Base-by-base conservation (phyloP, 352 stramenopile genomes). In the Pythium phragmitis region DNA sequence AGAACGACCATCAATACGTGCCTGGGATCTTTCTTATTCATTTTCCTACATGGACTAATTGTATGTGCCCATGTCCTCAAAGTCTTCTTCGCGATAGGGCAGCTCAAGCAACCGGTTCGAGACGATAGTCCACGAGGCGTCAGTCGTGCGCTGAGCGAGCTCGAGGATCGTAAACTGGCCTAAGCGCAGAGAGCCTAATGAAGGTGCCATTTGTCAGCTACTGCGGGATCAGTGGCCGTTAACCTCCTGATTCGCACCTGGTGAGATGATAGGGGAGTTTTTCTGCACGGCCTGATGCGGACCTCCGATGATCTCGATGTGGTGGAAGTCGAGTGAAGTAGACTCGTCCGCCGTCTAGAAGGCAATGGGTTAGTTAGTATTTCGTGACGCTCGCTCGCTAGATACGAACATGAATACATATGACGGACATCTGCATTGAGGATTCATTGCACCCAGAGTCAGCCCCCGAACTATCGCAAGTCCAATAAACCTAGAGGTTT, bases 111-210 rank as follows among this genome's bases (percentile, higher is more conserved):
- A 21, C 14, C 61, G 61, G 9, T 13, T 45, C 11, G 72, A 67
- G 34, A 69, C 69, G 30, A 92, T 60, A 46, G 47, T 33, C 83
- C 83, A 92, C 47, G 75, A 74, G 42, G 71, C 76, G 39, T 89
- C 79, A 11, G 70, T 61, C 7, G 53, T 16, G 39, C 77, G 67
- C 68, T 83, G 82, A 48, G 83, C 80, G 1, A 93, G 68, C 60
- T 91, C 69, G 5, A 93, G 61, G n/a, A 91, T 82, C 14, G 74
- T 89, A 55, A 88, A 93, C 46, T 93, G 80, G n/a, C 84, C 80
- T 39, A 75, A 41, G 12, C 75, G 80, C 47, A 93, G 64, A 12
- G 82, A 90, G 12, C 84, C 84, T 93, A 30, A 23, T 3, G 17
- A 5, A 30, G 17, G 16, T 33, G 8, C 4, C 30, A 42, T 39